Conservation (phyloP, 148 eudicot species). For the Polygonum aviculare region DNA sequence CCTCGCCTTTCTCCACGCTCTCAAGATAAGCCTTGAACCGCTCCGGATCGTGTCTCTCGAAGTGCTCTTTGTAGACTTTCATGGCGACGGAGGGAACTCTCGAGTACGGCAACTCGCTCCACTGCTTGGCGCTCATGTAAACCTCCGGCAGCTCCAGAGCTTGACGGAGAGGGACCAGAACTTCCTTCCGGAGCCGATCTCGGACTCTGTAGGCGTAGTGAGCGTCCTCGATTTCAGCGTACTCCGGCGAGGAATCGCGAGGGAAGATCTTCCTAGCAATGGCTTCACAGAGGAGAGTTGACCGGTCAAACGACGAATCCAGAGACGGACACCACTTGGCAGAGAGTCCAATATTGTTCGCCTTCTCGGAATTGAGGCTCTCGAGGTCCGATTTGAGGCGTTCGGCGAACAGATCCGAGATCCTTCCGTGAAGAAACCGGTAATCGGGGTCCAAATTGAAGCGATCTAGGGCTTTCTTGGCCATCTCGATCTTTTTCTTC, state of each 20-base stretch:
- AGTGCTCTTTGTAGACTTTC: slow-evolving; percentile 16
- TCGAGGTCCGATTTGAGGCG: slow-evolving; percentile 14
- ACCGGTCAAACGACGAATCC: slow-evolving; percentile 19
- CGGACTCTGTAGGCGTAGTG: slow-evolving; percentile 23
- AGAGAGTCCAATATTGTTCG: slow-evolving; percentile 18
- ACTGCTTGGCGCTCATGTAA: slow-evolving; percentile 13
- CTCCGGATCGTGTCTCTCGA: slow-evolving; percentile 18
- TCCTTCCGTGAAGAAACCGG: slow-evolving; percentile 13
- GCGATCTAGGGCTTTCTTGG: slow-evolving; percentile 15
- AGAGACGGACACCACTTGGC: slow-evolving; percentile 30
- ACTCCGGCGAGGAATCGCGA: slow-evolving; percentile 12
- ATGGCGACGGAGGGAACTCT: slow-evolving; percentile 25
- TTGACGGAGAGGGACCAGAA: slow-evolving; percentile 19
- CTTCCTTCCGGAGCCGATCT: slow-evolving; percentile 20
- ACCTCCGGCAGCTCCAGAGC: slow-evolving; percentile 22
- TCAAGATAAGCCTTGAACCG: slow-evolving; percentile 12
- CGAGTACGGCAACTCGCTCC: slow-evolving; percentile 20
- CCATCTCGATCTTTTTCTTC: slow-evolving; percentile 5
- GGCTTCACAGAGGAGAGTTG: slow-evolving; percentile 19
- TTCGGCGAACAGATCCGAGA: slow-evolving; percentile 24
- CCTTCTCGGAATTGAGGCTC: slow-evolving; percentile 12
- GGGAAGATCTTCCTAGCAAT: slow-evolving; percentile 22
- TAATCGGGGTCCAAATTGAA: slow-evolving; percentile 14
- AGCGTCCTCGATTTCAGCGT: slow-evolving; percentile 17
- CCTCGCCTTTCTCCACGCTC: slow-evolving; percentile 8